Evolutionary conservation across 208 protist species (phyloP).

Genomic region (Vickermania spadyakhi): DNA sequence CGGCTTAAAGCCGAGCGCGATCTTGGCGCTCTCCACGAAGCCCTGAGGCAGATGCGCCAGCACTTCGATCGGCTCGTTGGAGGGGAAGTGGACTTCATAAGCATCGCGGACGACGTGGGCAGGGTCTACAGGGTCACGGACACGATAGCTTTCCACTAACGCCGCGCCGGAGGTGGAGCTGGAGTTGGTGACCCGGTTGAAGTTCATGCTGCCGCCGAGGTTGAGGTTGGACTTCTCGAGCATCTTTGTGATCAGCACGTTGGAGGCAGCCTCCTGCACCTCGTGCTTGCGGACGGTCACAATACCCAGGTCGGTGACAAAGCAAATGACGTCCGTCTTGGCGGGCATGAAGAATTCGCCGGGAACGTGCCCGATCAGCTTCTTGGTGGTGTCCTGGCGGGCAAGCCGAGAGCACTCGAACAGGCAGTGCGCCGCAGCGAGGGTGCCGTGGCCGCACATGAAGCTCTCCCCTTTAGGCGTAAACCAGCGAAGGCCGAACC

Average conservation of each 20-base stretch:
- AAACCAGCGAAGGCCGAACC: slow-evolving; percentile 76
- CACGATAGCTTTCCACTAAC: slow-evolving; percentile 21
- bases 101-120: neutral
- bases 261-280: neutral
- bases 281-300: slow-evolving; percentile 28
- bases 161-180: neutral
- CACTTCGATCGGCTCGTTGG: slow-evolving; percentile 28
- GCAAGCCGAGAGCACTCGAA: slow-evolving; percentile 40
- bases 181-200: slow-evolving; percentile 8
- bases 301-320: slow-evolving; percentile 38
- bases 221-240: slow-evolving; percentile 4
- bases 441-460: slow-evolving; percentile 67
- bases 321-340: slow-evolving; percentile 53
- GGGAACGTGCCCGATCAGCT: slow-evolving; percentile 31
- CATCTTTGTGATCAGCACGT: neutral
- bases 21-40: slow-evolving; percentile 16
- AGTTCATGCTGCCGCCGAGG: slow-evolving; percentile 6
- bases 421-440: slow-evolving; percentile 65
- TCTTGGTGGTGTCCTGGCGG: slow-evolving; percentile 21
- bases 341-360: slow-evolving; percentile 46
- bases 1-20: slow-evolving; percentile 31
- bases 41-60: slow-evolving; percentile 17
- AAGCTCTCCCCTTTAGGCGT: slow-evolving; percentile 44
- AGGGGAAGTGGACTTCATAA: slow-evolving; percentile 48
- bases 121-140: neutral